These are phyloP conservation scores for Trichomonas vaginalis DNA, from an alignment of 208 protist species.

Conservation along the genomic window DNA sequence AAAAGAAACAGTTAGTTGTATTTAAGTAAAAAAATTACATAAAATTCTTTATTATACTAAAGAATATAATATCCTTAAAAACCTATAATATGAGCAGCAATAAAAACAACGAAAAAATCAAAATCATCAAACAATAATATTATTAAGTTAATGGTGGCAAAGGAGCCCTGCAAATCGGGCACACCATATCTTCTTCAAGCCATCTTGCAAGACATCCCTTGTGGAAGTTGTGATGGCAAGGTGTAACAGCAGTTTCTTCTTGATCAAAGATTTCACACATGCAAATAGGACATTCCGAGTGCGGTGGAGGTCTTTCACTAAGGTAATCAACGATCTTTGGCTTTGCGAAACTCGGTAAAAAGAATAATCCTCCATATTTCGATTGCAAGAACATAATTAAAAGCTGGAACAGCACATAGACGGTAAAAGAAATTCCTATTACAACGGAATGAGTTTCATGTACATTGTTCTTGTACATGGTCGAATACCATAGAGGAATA, in stretches of 20 bases:
- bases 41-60: too few relatives aligned
- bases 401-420: not conserved
- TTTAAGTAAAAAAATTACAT: too few relatives aligned
- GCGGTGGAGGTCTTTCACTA: not conserved
- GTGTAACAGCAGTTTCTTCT: not conserved
- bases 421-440: not conserved
- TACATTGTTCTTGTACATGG: not conserved
- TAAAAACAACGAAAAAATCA: too few relatives aligned
- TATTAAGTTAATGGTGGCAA: too few relatives aligned
- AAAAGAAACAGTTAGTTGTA: too few relatives aligned
- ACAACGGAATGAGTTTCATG: not conserved
- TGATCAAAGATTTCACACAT: not conserved
- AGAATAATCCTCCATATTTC: not conserved
- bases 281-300: not conserved
- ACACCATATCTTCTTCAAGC: not conserved
- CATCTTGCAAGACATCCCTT: not conserved
- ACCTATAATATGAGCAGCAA: too few relatives aligned
- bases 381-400: not conserved
- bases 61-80: too few relatives aligned
- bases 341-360: not conserved
- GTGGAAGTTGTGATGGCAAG: not conserved
- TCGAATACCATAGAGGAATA: not conserved
- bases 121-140: too few relatives aligned
- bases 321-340: not conserved
- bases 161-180: not conserved